Evolutionary conservation across 306 rosid genomes (phyloP).

Genomic region (Medicago lupulina): DNA sequence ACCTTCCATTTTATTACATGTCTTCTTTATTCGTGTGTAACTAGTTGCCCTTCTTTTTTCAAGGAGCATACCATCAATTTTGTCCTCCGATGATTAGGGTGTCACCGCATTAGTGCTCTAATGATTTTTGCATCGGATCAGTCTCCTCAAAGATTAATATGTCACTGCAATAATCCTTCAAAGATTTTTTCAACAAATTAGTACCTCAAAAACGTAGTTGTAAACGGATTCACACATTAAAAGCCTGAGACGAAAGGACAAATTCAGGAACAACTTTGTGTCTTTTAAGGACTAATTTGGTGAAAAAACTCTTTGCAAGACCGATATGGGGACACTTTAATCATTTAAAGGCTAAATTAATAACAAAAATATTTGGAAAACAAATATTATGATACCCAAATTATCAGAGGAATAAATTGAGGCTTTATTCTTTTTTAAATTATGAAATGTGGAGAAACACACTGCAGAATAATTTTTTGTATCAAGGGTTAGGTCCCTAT

Average conservation of each 20-base stretch:
- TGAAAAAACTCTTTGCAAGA: not conserved
- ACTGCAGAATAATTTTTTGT: not conserved
- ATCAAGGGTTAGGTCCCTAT: constrained; percentile 18
- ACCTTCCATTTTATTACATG: constrained; percentile 16
- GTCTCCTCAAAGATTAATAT: too few relatives aligned
- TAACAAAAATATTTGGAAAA: constrained; percentile 1
- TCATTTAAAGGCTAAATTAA: not conserved
- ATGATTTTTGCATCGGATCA: too few relatives aligned
- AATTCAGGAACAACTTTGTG: not conserved
- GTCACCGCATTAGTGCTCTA: not conserved
- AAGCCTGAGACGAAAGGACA: not conserved
- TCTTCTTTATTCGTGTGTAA: constrained; percentile 26
- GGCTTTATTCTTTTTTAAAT: constrained; percentile 7
- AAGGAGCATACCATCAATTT: not conserved
- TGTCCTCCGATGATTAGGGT: not conserved
- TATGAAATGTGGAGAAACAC: constrained; percentile 19
- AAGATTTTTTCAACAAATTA: constrained; percentile 11
- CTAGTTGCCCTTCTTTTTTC: constrained; percentile 24
- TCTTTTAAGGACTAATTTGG: not conserved
- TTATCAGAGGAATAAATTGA: not conserved
- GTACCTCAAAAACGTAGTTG: not conserved
- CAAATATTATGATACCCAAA: not conserved
- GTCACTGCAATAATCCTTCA: not conserved
- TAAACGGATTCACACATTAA: not conserved
- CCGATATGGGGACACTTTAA: not conserved